Evolutionary conservation across 2,329 filamentous ascomycete species (phyloP).

Genomic region (Talaromyces amestolkiae): DNA sequence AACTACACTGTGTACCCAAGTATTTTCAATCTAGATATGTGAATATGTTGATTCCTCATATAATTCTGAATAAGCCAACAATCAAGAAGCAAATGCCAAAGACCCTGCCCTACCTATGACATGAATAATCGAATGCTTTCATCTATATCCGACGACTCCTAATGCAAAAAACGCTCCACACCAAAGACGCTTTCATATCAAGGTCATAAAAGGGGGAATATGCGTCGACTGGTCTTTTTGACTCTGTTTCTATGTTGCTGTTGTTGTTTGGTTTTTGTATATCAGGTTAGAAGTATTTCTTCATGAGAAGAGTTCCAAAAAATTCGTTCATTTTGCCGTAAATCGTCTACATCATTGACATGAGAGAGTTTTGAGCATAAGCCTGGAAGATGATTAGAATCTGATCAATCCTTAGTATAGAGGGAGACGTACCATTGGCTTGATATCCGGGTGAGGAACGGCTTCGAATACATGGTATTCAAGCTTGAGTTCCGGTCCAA

Average conservation of each 20-base stretch:
- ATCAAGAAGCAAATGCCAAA: background rate
- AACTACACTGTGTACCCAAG: background rate
- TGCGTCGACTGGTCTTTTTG: background rate
- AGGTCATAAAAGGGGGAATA: conserved; percentile 7
- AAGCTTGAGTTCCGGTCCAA: conserved; percentile 87
- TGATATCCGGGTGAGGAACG: conserved; percentile 91
- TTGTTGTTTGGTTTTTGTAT: background rate
- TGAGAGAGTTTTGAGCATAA: conserved; percentile 79
- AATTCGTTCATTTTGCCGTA: background rate
- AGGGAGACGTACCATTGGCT: conserved; percentile 67
- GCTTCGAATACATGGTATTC: conserved; percentile 92
- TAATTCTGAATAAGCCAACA: background rate
- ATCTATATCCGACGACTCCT: conserved; percentile 18
- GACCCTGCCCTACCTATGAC: conserved; percentile 6
- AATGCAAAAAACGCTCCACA: conserved; percentile 19
- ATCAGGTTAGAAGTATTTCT: background rate
- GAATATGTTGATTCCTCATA: background rate
- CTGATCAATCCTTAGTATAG: background rate
- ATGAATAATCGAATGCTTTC: conserved; percentile 6
- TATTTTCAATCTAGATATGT: background rate
- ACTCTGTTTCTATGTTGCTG: background rate
- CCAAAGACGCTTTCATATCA: conserved; percentile 5
- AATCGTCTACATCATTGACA: conserved; percentile 68
- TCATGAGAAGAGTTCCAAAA: background rate
- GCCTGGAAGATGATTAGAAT: conserved; percentile 53